Conservation (phyloP, 208 protist genomes). For the Trypanosoma cruzi region DNA sequence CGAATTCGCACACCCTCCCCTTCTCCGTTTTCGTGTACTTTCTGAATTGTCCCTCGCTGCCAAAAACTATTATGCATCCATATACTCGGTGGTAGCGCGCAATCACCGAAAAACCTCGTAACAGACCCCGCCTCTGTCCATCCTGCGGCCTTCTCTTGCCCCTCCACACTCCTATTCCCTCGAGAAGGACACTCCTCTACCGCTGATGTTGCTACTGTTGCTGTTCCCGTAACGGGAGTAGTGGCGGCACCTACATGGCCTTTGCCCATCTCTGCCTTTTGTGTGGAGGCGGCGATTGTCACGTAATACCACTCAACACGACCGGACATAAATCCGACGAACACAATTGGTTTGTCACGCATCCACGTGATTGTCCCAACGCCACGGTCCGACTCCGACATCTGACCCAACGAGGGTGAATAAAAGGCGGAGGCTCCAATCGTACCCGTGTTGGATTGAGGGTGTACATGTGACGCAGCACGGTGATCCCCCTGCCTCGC, state of each 20-base stretch:
- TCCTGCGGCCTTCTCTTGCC: background rate
- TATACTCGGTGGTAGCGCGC: background rate
- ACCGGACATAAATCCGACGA: slow-evolving; percentile 73
- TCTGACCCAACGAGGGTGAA: background rate
- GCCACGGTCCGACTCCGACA: background rate
- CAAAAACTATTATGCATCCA: background rate
- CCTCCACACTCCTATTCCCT: background rate
- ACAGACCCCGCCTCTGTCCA: background rate
- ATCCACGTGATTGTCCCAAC: slow-evolving; percentile 88
- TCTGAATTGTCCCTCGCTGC: background rate
- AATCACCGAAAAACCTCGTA: background rate
- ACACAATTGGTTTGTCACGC: slow-evolving; percentile 73
- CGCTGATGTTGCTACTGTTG: background rate
- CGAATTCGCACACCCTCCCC: slow-evolving; percentile 39
- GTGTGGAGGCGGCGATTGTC: slow-evolving; percentile 32
- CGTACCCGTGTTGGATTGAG: background rate
- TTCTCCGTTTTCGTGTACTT: slow-evolving; percentile 29
- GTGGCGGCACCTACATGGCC: background rate
- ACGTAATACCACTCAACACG: slow-evolving; percentile 82
- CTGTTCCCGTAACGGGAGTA: background rate
- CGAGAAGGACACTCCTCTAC: background rate
- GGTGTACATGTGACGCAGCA: background rate
- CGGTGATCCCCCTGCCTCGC: background rate
- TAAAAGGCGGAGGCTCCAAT: background rate
- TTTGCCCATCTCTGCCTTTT: background rate